These are phyloP conservation scores for Gyrodon lividus DNA, from an alignment of 768 basidiomycete genomes.

Conservation along the genomic window DNA sequence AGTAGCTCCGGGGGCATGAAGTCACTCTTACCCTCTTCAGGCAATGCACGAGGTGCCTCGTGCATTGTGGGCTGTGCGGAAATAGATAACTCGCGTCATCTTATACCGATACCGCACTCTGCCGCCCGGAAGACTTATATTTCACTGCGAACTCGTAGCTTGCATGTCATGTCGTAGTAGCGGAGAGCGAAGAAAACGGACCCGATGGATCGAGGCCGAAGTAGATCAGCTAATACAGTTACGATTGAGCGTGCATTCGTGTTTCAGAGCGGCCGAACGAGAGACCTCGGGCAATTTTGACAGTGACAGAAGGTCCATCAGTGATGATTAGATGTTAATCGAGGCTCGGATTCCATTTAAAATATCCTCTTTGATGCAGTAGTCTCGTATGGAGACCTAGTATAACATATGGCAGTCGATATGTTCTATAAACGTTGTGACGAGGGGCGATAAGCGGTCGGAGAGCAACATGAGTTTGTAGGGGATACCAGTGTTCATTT, in stretches of 20 bases:
- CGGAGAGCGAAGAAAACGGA: neutral
- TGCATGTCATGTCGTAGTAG: neutral
- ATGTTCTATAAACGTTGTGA: neutral
- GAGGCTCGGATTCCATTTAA: neutral
- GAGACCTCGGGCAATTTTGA: neutral
- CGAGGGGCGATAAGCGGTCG: neutral
- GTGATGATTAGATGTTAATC: neutral
- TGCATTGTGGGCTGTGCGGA: neutral
- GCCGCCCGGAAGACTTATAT: too few species aligned
- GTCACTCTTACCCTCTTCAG: neutral
- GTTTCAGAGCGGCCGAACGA: neutral
- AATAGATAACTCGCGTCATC: neutral
- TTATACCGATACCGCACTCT: neutral
- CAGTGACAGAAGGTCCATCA: neutral
- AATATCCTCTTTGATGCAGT: too few species aligned
- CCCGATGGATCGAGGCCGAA: neutral
- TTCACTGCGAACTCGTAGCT: neutral
- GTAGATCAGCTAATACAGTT: neutral
- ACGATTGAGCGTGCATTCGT: neutral
- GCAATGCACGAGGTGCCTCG: conserved; percentile 8
- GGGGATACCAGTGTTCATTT: too few species aligned
- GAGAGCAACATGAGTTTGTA: too few species aligned
- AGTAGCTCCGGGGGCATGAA: neutral
- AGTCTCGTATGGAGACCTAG: too few species aligned
- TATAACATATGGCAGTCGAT: too few species aligned